Evolutionary conservation across 352 stramenopile species (phyloP), one percentile per base, ranked within the genome.

Genomic region (Stramenopiles sp.): DNA sequence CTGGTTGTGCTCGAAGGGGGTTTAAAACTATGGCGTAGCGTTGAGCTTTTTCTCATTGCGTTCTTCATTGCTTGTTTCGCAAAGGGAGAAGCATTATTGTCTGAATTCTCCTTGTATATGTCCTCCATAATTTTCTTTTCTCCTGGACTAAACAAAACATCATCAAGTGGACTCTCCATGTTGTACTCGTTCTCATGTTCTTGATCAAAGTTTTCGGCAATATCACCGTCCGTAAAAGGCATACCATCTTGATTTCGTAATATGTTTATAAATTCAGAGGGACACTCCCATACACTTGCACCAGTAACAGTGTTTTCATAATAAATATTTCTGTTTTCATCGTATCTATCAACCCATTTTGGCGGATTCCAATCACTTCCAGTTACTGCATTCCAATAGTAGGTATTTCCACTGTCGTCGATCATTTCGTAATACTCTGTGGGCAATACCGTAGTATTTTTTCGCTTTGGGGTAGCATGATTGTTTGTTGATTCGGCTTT

Each of bases 271-370:
- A 78, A 78, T 14, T 31, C 71, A 4, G 8, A 8, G 4, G 71
- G 71, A 31, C 31, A 33, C 8, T 78, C 31, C 71, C 71, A 78
- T 14, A 78, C 30, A 78, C 71, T 78, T 78, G 4, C 30, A 33
- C 71, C 71, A 14, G 71, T 78, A 14, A 14, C 31, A 4, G 71
- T 78, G 22, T 78, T 31, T 33, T 78, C 71, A 78, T 78, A 78
- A 78, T 78, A 78, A 78, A 78, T 78, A 33, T 78, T 78, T 14
- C 8, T 4, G 14, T 78, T 78, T 78, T 78, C 71, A 78, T 78
- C 71, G 14, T 14, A 78, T 14, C 71, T 14, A 33, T 78, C 71
- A 14, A 78, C 4, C 71, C 71, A 78, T 33, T 4, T 78, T 78
- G 71, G 71, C 8, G 71, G 71, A 8, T 31, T 78, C 71, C 71